A percentile compares a stretch with the other conserved stretches of the same genome.
Conservation (phyloP, 2,329 filamentous ascomycete species). For the Aspergillus aculeatinus region DNA sequence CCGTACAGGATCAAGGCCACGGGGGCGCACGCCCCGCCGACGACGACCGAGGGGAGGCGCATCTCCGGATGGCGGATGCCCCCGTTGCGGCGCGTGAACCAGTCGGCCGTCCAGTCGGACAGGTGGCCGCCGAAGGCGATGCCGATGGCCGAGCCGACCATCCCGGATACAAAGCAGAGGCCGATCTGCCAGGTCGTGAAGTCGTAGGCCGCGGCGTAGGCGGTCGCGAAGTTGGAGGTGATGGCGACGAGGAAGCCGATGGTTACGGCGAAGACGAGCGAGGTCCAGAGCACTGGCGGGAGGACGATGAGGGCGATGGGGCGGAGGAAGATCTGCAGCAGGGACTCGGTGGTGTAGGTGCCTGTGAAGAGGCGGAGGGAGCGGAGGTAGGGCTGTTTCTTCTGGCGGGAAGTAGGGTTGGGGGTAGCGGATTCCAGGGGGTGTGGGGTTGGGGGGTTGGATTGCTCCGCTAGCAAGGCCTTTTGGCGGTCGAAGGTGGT, state of each 20-base stretch:
- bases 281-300: conserved; percentile 10
- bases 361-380: conserved; percentile 4
- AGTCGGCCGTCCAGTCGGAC: conserved; percentile 10
- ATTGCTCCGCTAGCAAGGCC: not conserved
- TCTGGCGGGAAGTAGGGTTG: not conserved
- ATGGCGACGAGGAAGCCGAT: conserved; percentile 10
- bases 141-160: conserved; percentile 6
- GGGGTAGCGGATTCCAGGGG: not conserved
- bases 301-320: conserved; percentile 8
- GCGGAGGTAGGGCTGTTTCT: not conserved
- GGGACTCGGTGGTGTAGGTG: conserved; percentile 5
- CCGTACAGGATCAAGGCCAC: conserved; percentile 34
- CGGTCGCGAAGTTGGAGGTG: conserved; percentile 11
- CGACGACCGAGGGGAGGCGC: conserved; percentile 4
- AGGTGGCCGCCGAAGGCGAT: conserved; percentile 7
- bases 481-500: conserved; percentile 3
- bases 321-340: conserved; percentile 6
- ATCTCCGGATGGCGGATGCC: conserved; percentile 12
- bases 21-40: conserved; percentile 28
- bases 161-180: conserved; percentile 5
- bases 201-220: conserved; percentile 5
- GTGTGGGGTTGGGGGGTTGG: not conserved
- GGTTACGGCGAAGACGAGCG: conserved; percentile 8
- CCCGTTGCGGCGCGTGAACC: conserved; percentile 6
- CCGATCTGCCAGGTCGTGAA: conserved; percentile 10